These are phyloP conservation scores for Suhomyces sp. DNA, from an alignment of 805 yeast genomes.

Conservation along the genomic window DNA sequence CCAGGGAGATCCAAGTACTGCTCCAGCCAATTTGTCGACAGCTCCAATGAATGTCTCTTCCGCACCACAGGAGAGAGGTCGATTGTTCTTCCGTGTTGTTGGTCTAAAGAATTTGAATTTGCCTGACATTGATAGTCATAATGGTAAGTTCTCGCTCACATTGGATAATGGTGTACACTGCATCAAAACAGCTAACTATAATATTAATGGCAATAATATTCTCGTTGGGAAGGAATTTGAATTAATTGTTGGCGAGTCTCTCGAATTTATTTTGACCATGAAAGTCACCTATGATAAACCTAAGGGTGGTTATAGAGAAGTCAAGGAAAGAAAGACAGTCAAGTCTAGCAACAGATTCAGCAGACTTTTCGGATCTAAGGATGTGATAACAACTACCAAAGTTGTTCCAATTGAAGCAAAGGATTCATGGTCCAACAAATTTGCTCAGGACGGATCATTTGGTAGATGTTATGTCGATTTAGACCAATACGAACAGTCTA, in stretches of 20 bases:
- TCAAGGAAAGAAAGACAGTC: slow-evolving; percentile 54
- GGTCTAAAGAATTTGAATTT: slow-evolving; percentile 47
- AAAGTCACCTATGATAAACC: slow-evolving; percentile 60
- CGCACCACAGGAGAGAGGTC: slow-evolving; percentile 45
- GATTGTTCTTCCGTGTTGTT: slow-evolving; percentile 51
- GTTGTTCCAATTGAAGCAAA: slow-evolving; percentile 50
- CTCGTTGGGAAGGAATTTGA: slow-evolving; percentile 76
- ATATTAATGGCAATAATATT: slow-evolving; percentile 30
- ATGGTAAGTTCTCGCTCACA: slow-evolving; percentile 51
- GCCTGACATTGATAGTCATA: slow-evolving; percentile 44
- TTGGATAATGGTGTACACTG: slow-evolving; percentile 84
- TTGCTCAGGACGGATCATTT: slow-evolving; percentile 88
- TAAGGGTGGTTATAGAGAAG: slow-evolving; percentile 54
- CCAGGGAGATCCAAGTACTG: too few relatives aligned
- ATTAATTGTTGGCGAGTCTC: slow-evolving; percentile 56
- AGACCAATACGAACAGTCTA: slow-evolving; percentile 52
- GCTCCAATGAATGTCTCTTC: background rate
- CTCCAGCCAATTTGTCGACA: background rate
- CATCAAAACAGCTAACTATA: slow-evolving; percentile 60
- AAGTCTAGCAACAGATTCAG: slow-evolving; percentile 46
- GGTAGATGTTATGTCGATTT: slow-evolving; percentile 73
- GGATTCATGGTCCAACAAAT: slow-evolving; percentile 61
- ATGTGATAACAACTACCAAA: slow-evolving; percentile 47
- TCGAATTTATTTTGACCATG: slow-evolving; percentile 70
- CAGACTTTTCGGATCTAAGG: slow-evolving; percentile 48